Evolutionary conservation across 1,139 yeast species (phyloP), one percentile per base, ranked within the genome.

Genomic region (Yamadazyma blattariae): DNA sequence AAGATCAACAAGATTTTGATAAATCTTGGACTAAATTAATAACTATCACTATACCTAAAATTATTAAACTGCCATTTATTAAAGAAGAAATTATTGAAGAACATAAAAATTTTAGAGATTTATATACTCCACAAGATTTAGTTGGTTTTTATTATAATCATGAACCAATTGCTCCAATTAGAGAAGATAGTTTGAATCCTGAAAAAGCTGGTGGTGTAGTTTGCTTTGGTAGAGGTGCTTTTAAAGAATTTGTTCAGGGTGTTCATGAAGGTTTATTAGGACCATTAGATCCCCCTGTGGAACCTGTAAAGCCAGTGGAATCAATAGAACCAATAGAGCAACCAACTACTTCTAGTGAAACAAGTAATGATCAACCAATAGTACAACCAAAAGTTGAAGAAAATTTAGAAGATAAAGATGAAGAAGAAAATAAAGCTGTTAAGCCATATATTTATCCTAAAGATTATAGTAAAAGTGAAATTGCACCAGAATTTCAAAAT

Each of bases 241-340:
- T 78, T 59, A 92, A 90, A 57, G 99, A 94, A 64, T 94, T 87
- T 54, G 59, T 94, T 38, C 74, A 77, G 34, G 99, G 98, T 7
- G 58, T 94, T 8, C 97, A 92, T 51, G 98, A 94, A 61, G 99
- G 98, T 7, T 71, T 94, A 54, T 63, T 94, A 34, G 98, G 98
- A 0, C 97, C 97, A 2, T 64, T 90, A 40, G 89, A 82, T 20
- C 72, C 73, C 38, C 94, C 95, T 37, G 24, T 37, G 67, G 80
- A 37, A 59, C 71, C 5, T 66, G 5, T 20, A 4, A 25, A 20
- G 12, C n/a, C 20, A 20, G 25, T 20, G 19, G 9, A 7, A 21
- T 27, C n/a, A 18, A 4, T 26, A 9, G 26, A 16, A 12, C 5
- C 18, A n/a, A 18, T 10, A 10, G 10, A 16, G 25, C 19, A 21